phyloP scores from a whole-genome alignment of 2,329 filamentous ascomycete genomes.

The Rachicladosporium sp. region DNA sequence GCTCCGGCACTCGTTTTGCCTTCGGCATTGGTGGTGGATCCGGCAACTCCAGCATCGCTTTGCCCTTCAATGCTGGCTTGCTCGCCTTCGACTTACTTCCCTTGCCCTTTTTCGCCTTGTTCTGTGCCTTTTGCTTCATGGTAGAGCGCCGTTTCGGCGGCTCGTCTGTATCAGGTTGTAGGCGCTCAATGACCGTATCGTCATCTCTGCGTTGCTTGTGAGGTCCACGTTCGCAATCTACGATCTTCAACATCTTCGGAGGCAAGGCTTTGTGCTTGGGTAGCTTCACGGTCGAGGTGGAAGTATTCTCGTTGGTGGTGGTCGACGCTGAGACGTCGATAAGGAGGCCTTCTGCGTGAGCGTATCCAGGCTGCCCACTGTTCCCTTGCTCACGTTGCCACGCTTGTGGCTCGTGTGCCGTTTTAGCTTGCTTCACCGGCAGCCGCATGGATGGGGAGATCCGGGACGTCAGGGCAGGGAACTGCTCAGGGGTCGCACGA shows the following conservation, averaged over 20 bases:
- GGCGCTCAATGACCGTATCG: slow-evolving; percentile 1
- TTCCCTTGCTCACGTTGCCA: neutral
- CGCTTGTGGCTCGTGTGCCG: neutral
- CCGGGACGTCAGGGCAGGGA: neutral
- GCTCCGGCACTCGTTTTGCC: neutral
- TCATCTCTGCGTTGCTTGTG: neutral
- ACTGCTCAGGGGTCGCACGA: neutral
- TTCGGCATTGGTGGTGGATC: neutral
- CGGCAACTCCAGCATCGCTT: slow-evolving; percentile 1
- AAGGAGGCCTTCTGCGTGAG: neutral
- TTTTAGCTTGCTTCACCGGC: neutral
- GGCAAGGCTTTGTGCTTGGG: neutral
- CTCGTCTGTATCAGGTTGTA: neutral
- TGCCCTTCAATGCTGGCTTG: neutral
- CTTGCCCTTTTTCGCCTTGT: slow-evolving; percentile 4
- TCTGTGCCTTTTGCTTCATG: slow-evolving; percentile 3
- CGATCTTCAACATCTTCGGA: slow-evolving; percentile 1
- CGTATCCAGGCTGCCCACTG: neutral
- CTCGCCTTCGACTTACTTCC: slow-evolving; percentile 1
- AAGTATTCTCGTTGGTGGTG: neutral
- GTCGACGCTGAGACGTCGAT: too few species aligned
- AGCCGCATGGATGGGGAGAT: slow-evolving; percentile 1
- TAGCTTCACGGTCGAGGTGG: neutral
- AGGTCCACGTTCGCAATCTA: neutral
- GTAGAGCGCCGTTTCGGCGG: neutral